Conservation (phyloP, 2,329 filamentous ascomycete genomes). For the Trichophaea hybrida region DNA sequence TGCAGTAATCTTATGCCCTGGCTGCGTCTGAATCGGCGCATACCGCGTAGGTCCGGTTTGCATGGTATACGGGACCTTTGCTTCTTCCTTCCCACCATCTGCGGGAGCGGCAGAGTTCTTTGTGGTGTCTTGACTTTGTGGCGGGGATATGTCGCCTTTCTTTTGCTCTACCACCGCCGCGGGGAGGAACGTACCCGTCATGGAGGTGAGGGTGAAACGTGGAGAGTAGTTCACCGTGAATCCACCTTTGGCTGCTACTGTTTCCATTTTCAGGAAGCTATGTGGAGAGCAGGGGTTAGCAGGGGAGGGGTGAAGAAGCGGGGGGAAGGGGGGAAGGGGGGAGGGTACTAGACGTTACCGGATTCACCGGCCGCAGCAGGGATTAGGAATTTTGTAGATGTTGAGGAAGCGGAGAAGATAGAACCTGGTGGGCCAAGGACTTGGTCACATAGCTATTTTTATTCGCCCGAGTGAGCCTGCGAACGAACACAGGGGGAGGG, state of each 20-base stretch:
- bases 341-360: conserved; percentile 8
- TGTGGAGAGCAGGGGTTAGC: not conserved
- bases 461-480: not conserved
- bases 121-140: conserved; percentile 29
- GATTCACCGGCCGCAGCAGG: conserved; percentile 11
- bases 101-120: conserved; percentile 13
- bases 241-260: conserved; percentile 40
- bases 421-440: conserved; percentile 6
- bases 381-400: conserved; percentile 5
- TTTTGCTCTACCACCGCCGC: conserved; percentile 30
- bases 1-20: conserved; percentile 31
- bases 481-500: not conserved
- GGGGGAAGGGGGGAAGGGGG: not conserved
- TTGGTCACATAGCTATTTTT: conserved; percentile 8
- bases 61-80: conserved; percentile 28
- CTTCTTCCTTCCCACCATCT: not conserved
- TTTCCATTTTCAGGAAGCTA: conserved; percentile 47
- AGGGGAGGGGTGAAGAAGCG: conserved; percentile 39
- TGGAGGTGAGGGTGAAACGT: conserved; percentile 49
- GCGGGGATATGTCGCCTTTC: conserved; percentile 32
- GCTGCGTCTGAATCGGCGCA: conserved; percentile 33
- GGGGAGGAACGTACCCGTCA: conserved; percentile 46
- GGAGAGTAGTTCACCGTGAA: conserved; percentile 45
- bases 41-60: conserved; percentile 32
- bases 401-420: conserved; percentile 2